phyloP scores from a whole-genome alignment of 306 rosid genomes.

The Parietaria judaica region DNA sequence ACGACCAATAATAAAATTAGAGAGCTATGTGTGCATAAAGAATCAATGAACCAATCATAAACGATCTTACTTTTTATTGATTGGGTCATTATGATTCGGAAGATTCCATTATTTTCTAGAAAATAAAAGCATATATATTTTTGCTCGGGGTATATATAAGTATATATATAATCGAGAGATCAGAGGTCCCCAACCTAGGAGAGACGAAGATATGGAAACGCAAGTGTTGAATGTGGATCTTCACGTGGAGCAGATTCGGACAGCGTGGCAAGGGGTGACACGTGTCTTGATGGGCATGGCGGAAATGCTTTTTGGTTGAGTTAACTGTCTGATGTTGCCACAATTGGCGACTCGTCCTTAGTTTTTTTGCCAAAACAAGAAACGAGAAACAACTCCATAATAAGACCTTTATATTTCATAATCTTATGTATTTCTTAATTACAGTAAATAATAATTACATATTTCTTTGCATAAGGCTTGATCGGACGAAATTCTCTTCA shows the following conservation, averaged over 20 bases:
- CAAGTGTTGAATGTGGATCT: neutral
- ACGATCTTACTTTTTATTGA: constrained; percentile 7
- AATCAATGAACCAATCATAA: constrained; percentile 23
- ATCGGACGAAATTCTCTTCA: too few species aligned
- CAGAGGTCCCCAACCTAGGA: constrained; percentile 16
- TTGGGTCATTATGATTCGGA: constrained; percentile 10
- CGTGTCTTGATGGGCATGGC: constrained; percentile 15
- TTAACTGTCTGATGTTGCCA: neutral
- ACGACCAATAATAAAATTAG: neutral
- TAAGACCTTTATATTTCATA: too few species aligned
- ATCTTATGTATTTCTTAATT: too few species aligned
- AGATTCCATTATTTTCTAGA: neutral
- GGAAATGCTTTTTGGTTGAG: neutral
- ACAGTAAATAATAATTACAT: too few species aligned
- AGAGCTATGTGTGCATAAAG: neutral
- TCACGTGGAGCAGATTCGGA: constrained; percentile 30
- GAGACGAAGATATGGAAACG: neutral
- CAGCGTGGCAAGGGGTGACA: neutral
- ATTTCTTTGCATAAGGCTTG: too few species aligned
- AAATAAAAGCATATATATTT: neutral
- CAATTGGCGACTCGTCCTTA: neutral
- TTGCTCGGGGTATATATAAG: neutral
- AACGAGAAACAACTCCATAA: too few species aligned
- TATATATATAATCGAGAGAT: neutral
- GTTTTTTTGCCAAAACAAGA: too few species aligned